Conservation (phyloP, 768 basidiomycete species). For the Cubamyces lactineus region DNA sequence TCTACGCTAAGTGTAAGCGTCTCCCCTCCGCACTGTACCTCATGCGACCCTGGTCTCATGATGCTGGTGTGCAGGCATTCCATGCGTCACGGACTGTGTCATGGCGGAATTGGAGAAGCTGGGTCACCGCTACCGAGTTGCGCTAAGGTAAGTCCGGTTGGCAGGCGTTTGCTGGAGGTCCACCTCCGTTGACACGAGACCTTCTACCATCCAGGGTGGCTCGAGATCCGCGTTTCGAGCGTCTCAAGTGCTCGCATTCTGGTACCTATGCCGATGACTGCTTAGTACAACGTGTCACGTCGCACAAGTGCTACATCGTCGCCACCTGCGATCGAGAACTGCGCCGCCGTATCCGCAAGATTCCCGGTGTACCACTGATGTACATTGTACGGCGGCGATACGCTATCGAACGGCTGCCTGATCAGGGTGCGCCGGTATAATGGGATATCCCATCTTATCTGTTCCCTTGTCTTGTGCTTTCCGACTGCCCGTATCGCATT, state of each 20-base stretch:
- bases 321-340: constrained; percentile 98
- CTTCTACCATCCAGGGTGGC: constrained; percentile 66
- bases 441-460: neutral
- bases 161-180: neutral
- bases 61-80: constrained; percentile 68
- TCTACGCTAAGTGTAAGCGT: constrained; percentile 91
- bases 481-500: neutral
- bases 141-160: constrained; percentile 70
- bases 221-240: constrained; percentile 95
- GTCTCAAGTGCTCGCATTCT: constrained; percentile 86
- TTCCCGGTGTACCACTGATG: constrained; percentile 95
- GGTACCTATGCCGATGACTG: constrained; percentile 99
- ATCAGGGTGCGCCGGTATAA: constrained; percentile 78
- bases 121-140: constrained; percentile 93
- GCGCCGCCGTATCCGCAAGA: constrained; percentile 86
- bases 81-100: constrained; percentile 99
- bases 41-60: constrained; percentile 14
- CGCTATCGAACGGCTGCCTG: constrained; percentile 93
- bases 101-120: constrained; percentile 98
- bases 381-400: constrained; percentile 93
- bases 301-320: constrained; percentile 95
- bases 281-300: constrained; percentile 91
- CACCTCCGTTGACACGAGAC: constrained; percentile 13
- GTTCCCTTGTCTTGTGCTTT: neutral
- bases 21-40: constrained; percentile 3